Conservation (phyloP, 2,329 filamentous ascomycete species). For the Orbilia brochopaga region DNA sequence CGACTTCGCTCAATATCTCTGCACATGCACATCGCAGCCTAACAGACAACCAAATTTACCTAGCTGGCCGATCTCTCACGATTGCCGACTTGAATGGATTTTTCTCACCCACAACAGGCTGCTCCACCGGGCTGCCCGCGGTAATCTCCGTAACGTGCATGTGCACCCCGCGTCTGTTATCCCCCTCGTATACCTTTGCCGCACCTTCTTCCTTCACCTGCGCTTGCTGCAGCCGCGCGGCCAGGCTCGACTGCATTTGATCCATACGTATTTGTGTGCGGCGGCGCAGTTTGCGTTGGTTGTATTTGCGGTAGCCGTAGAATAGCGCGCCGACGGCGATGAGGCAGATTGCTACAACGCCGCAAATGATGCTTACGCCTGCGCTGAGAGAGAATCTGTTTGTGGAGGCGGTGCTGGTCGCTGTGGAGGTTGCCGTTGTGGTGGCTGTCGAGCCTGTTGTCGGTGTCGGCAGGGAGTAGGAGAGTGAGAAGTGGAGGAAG, state of each 20-base stretch:
- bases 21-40: too few species aligned
- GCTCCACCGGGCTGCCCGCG: conserved; percentile 42
- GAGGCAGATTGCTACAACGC: conserved; percentile 32
- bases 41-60: not conserved
- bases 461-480: conserved; percentile 33
- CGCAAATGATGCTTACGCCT: conserved; percentile 36
- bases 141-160: conserved; percentile 42
- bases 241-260: conserved; percentile 36
- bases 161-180: conserved; percentile 15
- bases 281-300: conserved; percentile 26
- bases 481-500: conserved; percentile 36
- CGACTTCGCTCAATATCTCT: too few species aligned
- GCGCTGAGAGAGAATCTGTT: conserved; percentile 19
- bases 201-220: conserved; percentile 33
- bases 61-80: not conserved
- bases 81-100: conserved; percentile 22
- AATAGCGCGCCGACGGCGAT: conserved; percentile 40
- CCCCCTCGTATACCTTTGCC: conserved; percentile 43
- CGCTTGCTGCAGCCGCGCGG: conserved; percentile 42
- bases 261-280: conserved; percentile 48
- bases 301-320: conserved; percentile 47
- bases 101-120: conserved; percentile 27
- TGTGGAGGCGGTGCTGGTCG: conserved; percentile 23
- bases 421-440: conserved; percentile 22
- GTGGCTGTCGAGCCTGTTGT: conserved; percentile 19